Percentiles rank a stretch among this genome's conserved stretches.
These are phyloP conservation scores for Nymphaea colorata DNA, from an alignment of 164 flowering plant species.

Conservation along the genomic window DNA sequence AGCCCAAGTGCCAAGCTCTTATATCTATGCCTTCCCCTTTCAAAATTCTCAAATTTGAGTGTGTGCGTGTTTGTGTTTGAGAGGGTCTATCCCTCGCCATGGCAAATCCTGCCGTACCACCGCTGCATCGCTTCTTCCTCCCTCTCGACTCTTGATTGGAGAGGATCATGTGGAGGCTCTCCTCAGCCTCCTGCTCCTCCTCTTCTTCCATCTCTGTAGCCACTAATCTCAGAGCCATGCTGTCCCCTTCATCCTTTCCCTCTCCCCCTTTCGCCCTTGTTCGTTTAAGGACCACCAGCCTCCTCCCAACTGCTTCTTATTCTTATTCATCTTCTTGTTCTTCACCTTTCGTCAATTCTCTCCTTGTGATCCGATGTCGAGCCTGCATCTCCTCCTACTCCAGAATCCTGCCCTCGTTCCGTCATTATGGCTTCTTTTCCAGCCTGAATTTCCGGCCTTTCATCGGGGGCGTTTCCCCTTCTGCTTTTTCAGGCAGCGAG, in stretches of 20 bases:
- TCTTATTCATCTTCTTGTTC: too few relatives aligned
- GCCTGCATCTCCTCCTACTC: background rate
- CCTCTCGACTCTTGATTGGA: background rate
- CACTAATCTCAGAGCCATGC: background rate
- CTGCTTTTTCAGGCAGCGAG: background rate
- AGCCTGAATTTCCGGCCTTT: background rate
- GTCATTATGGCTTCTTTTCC: background rate
- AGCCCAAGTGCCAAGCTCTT: too few relatives aligned
- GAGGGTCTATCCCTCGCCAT: background rate
- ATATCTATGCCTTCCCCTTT: too few relatives aligned
- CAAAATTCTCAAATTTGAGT: too few relatives aligned
- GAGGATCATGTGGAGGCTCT: background rate
- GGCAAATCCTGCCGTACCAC: background rate
- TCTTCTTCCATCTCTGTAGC: background rate
- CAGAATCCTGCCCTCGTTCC: background rate
- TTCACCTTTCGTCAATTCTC: background rate
- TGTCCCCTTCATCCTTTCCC: background rate
- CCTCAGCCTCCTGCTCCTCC: background rate
- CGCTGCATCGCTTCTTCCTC: background rate
- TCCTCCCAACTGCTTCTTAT: background rate
- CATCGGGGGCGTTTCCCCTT: background rate
- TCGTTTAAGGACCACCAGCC: background rate
- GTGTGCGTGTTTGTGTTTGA: too few relatives aligned
- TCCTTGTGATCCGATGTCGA: background rate
- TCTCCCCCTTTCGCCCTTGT: background rate